Evolutionary conservation across 345 rosid genomes (phyloP), one percentile per base, ranked within the genome.

Genomic region (Euphorbia lathyris): DNA sequence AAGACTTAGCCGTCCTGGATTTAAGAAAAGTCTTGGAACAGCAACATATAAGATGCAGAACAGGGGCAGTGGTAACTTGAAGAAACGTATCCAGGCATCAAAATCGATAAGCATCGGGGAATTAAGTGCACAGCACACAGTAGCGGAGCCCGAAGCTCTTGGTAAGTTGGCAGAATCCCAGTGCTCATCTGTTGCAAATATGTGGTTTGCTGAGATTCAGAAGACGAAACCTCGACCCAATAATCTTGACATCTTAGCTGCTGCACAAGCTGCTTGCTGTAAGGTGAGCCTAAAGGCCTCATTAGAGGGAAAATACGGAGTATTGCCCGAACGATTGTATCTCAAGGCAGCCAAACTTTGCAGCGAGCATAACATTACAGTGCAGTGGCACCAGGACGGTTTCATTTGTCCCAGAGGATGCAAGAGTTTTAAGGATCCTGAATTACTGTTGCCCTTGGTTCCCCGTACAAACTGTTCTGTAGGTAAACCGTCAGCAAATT

Each of bases 331-430:
- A 68, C 67, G 84, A 32, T 63, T 88, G 63, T 89, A 88, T 81
- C 86, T 92, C 72, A 96, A 86, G 86, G 99, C 96, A 25, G 99
- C 97, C 75, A 96, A 83, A 73, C 90, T 96, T 43, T 92, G 96
- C 68, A 90, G 99, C 70, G 99, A 96, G 83, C 84, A 88, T 60
- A 88, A 90, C 71, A 82, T 96, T 71, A 87, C 74, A 64, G 87
- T 90, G n/a, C 83, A 82, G 76, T 96, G 99, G 99, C 98, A 96
- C 76, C 86, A 30, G 38, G 92, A 86, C 56, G 91, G 86, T 47
- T 96, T 80, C 72, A 51, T 83, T 60, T 96, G 99, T 73, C 77
- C 91, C 65, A 92, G 90, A 73, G 88, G 96, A 63, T 96, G 99
- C 72, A 85, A 81, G 82, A 79, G 79, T 71, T 76, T 70, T 63